A percentile compares a stretch with the other conserved stretches of the same genome.
Conservation (phyloP, 805 yeast genomes). For the Myxozyma monticola region DNA sequence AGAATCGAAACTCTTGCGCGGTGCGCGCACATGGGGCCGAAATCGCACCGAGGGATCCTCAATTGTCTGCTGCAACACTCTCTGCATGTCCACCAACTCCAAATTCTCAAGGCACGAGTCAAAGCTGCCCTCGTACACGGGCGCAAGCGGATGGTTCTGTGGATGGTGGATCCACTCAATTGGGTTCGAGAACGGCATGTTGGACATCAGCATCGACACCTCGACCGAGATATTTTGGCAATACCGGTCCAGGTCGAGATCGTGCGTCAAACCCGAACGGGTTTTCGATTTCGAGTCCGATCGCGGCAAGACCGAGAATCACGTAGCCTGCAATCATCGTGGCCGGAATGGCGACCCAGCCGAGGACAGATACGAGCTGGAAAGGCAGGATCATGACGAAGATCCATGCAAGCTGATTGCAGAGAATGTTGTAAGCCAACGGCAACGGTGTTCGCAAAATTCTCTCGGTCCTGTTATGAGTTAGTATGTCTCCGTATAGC, state of each 20-base stretch:
- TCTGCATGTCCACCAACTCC: constrained; percentile 15
- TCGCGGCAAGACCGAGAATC: constrained; percentile 30
- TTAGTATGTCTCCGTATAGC: too few relatives aligned
- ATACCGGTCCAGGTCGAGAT: constrained; percentile 28
- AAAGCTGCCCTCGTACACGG: constrained; percentile 23
- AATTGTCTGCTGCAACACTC: constrained; percentile 23
- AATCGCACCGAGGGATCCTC: constrained; percentile 27
- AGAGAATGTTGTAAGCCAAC: constrained; percentile 28
- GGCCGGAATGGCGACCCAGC: constrained; percentile 31
- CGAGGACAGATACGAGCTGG: constrained; percentile 23
- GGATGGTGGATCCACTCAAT: constrained; percentile 22
- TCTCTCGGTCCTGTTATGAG: constrained; percentile 17
- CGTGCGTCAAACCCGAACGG: constrained; percentile 32
- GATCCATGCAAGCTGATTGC: constrained; percentile 30
- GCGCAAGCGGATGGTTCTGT: constrained; percentile 24
- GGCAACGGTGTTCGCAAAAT: constrained; percentile 30
- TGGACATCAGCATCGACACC: constrained; percentile 26
- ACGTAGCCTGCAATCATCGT: constrained; percentile 28
- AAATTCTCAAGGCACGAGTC: constrained; percentile 10
- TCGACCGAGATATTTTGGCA: constrained; percentile 28
- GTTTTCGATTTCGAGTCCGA: constrained; percentile 30
- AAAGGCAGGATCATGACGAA: constrained; percentile 29
- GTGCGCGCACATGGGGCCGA: background rate
- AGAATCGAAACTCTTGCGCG: background rate
- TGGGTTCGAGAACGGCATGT: constrained; percentile 19